phyloP scores from a whole-genome alignment of 2,329 filamentous ascomycete genomes.

The Fusarium heterosporum region DNA sequence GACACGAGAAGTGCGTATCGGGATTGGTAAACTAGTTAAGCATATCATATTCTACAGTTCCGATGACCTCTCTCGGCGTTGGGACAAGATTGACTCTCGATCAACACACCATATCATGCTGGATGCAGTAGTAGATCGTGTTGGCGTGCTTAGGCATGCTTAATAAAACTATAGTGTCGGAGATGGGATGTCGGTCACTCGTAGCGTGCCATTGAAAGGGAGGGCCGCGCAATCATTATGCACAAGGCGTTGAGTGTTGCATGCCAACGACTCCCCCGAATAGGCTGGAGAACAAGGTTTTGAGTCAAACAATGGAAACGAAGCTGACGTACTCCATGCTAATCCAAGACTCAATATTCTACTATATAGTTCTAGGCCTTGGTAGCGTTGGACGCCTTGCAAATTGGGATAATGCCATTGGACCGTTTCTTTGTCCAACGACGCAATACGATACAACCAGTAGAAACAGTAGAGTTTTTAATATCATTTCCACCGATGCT shows the following conservation, averaged over 20 bases:
- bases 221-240: slow-evolving; percentile 38
- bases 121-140: background rate
- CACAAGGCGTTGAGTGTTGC: slow-evolving; percentile 25
- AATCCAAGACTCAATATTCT: background rate
- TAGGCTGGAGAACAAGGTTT: slow-evolving; percentile 6
- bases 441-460: slow-evolving; percentile 21
- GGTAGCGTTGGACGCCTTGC: slow-evolving; percentile 10
- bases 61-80: no score
- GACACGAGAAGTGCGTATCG: background rate
- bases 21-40: background rate
- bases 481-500: background rate
- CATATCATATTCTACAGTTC: no score
- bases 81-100: background rate
- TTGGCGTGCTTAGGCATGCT: background rate
- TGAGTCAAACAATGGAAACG: background rate
- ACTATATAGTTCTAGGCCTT: slow-evolving; percentile 5
- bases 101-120: background rate
- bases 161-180: background rate
- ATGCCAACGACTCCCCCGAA: slow-evolving; percentile 17
- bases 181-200: background rate
- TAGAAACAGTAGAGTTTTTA: background rate
- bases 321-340: slow-evolving; percentile 24
- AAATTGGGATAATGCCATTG: slow-evolving; percentile 32
- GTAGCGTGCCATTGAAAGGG: slow-evolving; percentile 8
- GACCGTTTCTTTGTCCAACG: slow-evolving; percentile 19